Base-by-base conservation (phyloP, 1,284 basidiomycete species). In the Austroboletus novae-zelandiae region DNA sequence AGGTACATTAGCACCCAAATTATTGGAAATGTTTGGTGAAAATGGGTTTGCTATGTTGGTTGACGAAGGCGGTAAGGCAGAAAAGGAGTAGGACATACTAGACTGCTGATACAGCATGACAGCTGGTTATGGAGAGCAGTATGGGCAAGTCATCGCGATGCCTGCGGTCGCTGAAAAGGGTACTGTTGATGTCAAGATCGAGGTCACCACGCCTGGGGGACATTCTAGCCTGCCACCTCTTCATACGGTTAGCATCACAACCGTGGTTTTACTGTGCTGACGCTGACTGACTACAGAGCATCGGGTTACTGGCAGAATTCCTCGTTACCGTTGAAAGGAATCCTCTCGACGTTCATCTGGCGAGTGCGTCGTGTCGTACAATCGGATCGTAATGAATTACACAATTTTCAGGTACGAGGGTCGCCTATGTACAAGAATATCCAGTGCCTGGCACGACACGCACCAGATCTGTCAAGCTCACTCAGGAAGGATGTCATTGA, bases 81-180 rank as follows among this genome's bases (percentile, higher is more conserved):
- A 30, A 30, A 27, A 30, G 11, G 11, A 30, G 29, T 30, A 30
- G 10, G 29, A 30, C 2, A 30, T 11, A 11, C 3, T 11, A n/a
- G 27, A 27, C 4, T 55, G 55, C 45, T 64, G 55, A 68, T 15
- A 61, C 64, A 44, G 52, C 77, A 23, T 56, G 59, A 2, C 53
- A 65, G 53, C 60, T 50, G 54, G 61, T 50, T 67, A 57, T 11
- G 56, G 56, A 25, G 61, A 71, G 9, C 56, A 63, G 13, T 66
- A 66, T 32, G 73, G 71, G 10, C 53, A 59, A 48, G 53, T 69
- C 9, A 67, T 75, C 48, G 75, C 76, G 3, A 59, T 71, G 0
- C 80, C 80, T 13, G 76, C 74, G 8, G 74, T 81, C 9, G 77
- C 68, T 10, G 83, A 84, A 64, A 85, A 84, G 62, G 83, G 83